Conservation (phyloP, 257 asterid species). For the Penstemon davidsonii region DNA sequence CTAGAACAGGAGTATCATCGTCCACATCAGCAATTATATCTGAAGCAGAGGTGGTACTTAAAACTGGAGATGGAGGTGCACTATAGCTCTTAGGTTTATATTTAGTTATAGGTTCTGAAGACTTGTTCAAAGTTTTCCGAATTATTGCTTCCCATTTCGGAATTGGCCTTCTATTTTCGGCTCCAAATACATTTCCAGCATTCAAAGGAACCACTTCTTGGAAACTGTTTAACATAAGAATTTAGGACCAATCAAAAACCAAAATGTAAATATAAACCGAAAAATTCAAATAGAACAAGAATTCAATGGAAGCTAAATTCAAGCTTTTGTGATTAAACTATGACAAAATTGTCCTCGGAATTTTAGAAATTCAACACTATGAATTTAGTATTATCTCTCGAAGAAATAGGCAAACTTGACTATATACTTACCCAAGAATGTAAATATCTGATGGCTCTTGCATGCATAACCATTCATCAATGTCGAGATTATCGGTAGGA, state of each 20-base stretch:
- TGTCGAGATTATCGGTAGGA: constrained; percentile 70
- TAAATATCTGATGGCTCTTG: constrained; percentile 85
- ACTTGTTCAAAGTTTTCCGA: constrained; percentile 66
- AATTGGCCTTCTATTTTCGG: constrained; percentile 76
- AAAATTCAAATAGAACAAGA: background rate
- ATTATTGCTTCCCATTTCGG: constrained; percentile 82
- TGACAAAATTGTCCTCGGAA: background rate
- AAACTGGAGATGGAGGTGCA: constrained; percentile 88
- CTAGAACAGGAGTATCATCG: constrained; percentile 46
- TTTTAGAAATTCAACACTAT: background rate
- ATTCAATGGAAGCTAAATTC: background rate
- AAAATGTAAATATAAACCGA: constrained; percentile 4
- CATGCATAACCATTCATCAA: constrained; percentile 83
- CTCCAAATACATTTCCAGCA: constrained; percentile 91
- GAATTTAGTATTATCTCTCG: too few relatives aligned
- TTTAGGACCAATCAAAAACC: constrained; percentile 4
- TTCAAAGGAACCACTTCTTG: constrained; percentile 94
- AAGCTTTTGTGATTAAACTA: background rate
- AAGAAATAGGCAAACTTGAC: background rate
- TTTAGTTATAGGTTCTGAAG: constrained; percentile 47
- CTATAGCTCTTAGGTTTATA: constrained; percentile 72
- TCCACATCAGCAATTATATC: constrained; percentile 62
- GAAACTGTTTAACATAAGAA: constrained; percentile 48
- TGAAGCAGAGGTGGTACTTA: constrained; percentile 73
- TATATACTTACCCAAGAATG: constrained; percentile 67